Evolutionary conservation across 306 rosid species (phyloP).

Genomic region (Prunus padus): DNA sequence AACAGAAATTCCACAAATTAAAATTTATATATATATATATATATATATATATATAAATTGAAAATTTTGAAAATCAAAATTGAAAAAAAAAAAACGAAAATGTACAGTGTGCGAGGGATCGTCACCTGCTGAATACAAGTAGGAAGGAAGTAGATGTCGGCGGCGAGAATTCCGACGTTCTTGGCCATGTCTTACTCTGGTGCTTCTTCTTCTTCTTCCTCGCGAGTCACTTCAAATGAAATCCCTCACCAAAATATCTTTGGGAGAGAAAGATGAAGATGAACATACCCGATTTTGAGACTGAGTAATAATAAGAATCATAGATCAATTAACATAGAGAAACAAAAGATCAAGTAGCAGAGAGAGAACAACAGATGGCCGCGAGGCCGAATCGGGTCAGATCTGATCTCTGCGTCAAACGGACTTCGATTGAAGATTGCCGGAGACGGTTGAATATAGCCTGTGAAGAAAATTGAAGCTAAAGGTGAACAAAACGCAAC

Average conservation of each 20-base stretch:
- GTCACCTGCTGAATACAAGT: conserved; percentile 77
- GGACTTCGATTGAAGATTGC: conserved; percentile 99
- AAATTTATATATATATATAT: no score
- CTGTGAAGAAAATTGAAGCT: no score
- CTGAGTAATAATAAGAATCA: conserved; percentile 48
- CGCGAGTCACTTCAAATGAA: not conserved
- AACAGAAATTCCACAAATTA: not conserved
- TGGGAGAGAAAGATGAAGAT: conserved; percentile 64
- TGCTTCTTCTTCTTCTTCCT: not conserved
- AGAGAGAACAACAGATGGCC: conserved; percentile 45
- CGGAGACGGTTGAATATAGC: no score
- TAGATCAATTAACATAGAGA: conserved; percentile 63
- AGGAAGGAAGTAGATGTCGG: conserved; percentile 92
- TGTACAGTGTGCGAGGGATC: conserved; percentile 7
- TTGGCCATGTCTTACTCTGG: conserved; percentile 53
- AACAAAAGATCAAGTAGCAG: conserved; percentile 56
- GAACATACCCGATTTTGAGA: conserved; percentile 82
- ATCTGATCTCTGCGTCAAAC: conserved; percentile 79
- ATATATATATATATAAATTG: not conserved
- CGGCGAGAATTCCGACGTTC: conserved; percentile 90
- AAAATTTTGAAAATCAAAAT: not conserved
- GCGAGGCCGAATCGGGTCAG: conserved; percentile 58
- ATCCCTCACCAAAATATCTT: not conserved
- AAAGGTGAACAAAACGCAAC: no score
- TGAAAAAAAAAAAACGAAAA: not conserved